Percentiles rank a stretch among this genome's conserved stretches.
phyloP scores from a whole-genome alignment of 2,329 filamentous ascomycete genomes.

The Chaetomiaceae sp. region DNA sequence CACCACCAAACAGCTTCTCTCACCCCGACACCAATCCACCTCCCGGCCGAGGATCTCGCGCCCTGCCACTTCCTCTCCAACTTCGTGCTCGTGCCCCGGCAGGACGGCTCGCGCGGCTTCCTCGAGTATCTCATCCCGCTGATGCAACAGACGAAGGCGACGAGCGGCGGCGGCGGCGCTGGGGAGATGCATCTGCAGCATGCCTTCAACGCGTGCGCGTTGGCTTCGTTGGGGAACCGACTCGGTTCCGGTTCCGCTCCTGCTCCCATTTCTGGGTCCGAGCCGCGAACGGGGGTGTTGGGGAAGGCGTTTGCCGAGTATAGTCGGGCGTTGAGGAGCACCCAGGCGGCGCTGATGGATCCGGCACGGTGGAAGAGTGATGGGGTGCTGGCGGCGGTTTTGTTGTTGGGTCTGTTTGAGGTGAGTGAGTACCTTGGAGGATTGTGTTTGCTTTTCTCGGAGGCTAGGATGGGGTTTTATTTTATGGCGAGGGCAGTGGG shows the following conservation, averaged over 20 bases:
- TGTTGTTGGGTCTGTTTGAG: slow-evolving; percentile 59
- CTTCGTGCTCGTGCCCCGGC: slow-evolving; percentile 52
- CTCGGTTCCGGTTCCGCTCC: neutral
- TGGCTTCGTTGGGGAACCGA: slow-evolving; percentile 55
- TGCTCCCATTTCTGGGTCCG: neutral
- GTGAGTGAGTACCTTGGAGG: too few species aligned
- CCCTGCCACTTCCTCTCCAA: slow-evolving; percentile 58
- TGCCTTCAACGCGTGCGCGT: slow-evolving; percentile 56
- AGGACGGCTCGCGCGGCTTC: slow-evolving; percentile 50
- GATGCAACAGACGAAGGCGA: slow-evolving; percentile 24
- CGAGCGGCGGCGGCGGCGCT: slow-evolving; percentile 31
- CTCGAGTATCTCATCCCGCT: slow-evolving; percentile 57
- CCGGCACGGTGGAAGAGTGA: slow-evolving; percentile 49
- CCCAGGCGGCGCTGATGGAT: slow-evolving; percentile 50
- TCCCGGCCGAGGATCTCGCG: slow-evolving; percentile 52
- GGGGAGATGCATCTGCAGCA: slow-evolving; percentile 45
- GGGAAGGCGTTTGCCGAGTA: slow-evolving; percentile 49
- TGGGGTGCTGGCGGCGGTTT: slow-evolving; percentile 54
- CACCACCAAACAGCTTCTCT: slow-evolving; percentile 15
- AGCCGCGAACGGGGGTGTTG: slow-evolving; percentile 5
- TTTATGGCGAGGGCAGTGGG: too few species aligned
- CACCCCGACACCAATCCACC: slow-evolving; percentile 37
- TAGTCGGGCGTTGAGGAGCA: slow-evolving; percentile 49
- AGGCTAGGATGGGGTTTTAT: too few species aligned
- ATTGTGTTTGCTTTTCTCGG: too few species aligned